Base-by-base conservation (phyloP, 2,329 filamentous ascomycete genomes). In the Setomelanomma holmii region DNA sequence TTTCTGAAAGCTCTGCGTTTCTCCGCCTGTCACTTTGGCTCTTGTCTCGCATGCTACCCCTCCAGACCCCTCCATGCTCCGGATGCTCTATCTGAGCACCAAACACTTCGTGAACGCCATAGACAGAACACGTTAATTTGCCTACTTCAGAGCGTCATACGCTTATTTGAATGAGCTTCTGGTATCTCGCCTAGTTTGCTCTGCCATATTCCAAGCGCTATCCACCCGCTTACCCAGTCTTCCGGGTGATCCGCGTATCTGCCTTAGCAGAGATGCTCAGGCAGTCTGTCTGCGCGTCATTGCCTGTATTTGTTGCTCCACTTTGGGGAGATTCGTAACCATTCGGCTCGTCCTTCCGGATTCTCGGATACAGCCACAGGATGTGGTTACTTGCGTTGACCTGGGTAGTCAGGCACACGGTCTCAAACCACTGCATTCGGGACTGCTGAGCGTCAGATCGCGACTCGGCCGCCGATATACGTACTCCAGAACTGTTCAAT, bases 211-310 rank as follows among this genome's bases (percentile, higher is more conserved):
- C 36, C 20, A 20, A 39, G 23, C 35, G 23, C 35, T 33, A 40
- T 12, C 35, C n/a, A n/a, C 22, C 44, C 23, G 7, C 17, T 12
- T 19, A 22, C 44, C 44, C 44, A 33, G 23, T 47, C 16, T 33
- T 39, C 44, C 44, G 44, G 35, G 17, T 33, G 22, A 33, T 47
- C 44, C 44, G 44, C 44, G 16, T 39, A 47, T 30, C 44, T 36
- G 44, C 17, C 44, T 47, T 47, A 36, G 42, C n/a, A 14, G 11
- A 41, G 5, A 4, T 41, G 17, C n/a, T 23, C 39, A 23, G 34
- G 34, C 12, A 6, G 12, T 30, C 34, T 36, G 3, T 7, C 34
- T 36, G 34, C 34, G 34, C 34, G 34, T 36, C 34, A 16, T 36
- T 16, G 11, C 11, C n/a, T 36, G 12, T 17, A 7, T 16, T 16